Evolutionary conservation across 1,284 basidiomycete genomes (phyloP), one percentile per base, ranked within the genome.

Genomic region (Ceratobasidium sp.): DNA sequence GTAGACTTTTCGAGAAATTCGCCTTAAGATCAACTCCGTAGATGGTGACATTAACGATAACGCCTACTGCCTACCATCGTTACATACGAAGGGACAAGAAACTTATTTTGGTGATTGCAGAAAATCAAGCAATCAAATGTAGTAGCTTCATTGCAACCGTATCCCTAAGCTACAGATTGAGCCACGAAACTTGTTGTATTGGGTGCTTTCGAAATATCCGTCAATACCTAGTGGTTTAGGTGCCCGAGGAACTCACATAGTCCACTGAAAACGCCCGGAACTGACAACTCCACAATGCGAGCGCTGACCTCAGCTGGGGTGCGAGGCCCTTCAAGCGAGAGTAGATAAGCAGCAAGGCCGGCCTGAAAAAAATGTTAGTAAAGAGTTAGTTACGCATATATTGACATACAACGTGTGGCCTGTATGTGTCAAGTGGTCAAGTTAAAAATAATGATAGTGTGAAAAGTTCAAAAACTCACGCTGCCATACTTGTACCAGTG

Each of bases 401-500:
- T 31, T 6, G 31, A 27, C 58, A 49, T 49, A 62, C 58, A 20
- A 47, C 58, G 25, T 62, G 58, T 32, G 58, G 58, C 45, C 58
- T 62, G 38, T 40, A 40, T 40, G 17, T 40, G 38, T n/a, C n/a
- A n/a, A n/a, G n/a, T n/a, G n/a, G n/a, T n/a, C n/a, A n/a, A n/a
- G n/a, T n/a, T n/a, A n/a, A n/a, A n/a, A n/a, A n/a, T n/a, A n/a
- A n/a, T n/a, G n/a, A n/a, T n/a, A n/a, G n/a, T n/a, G n/a, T n/a
- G n/a, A n/a, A n/a, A n/a, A n/a, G n/a, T n/a, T n/a, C n/a, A n/a
- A 54, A 31, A 31, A 54, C 56, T 58, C 42, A 58, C 56, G 56
- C 56, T 43, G 56, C 56, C 56, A 58, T 58, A 20, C 56, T 58
- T n/a, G 56, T 58, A 45, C 58, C 58, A 32, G 20, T 62, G 25